These are phyloP conservation scores for Papiliotrema nemorosa DNA, from an alignment of 1,284 basidiomycete species.

Conservation along the genomic window DNA sequence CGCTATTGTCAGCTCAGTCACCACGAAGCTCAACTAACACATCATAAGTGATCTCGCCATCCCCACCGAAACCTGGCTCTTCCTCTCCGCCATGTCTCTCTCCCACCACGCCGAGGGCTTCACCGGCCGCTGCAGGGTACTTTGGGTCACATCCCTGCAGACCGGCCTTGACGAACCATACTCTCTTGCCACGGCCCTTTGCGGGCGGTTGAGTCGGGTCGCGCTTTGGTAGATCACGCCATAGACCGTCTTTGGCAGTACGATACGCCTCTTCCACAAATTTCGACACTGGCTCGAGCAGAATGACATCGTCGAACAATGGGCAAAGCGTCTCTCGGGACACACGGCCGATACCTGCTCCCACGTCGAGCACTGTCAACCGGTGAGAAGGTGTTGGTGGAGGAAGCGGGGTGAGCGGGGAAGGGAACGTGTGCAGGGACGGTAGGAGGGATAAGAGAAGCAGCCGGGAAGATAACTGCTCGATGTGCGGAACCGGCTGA, in stretches of 20 bases:
- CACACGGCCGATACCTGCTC: conserved; percentile 82
- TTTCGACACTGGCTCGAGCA: conserved; percentile 76
- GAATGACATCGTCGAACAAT: conserved; percentile 75
- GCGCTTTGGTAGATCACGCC: conserved; percentile 57
- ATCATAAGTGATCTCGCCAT: conserved; percentile 39
- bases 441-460: conserved; percentile 77
- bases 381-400: conserved; percentile 45
- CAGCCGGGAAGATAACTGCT: conserved; percentile 79
- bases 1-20: conserved; percentile 50
- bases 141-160: conserved; percentile 73
- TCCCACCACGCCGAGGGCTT: conserved; percentile 37
- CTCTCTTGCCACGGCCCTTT: conserved; percentile 59
- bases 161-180: conserved; percentile 72
- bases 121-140: conserved; percentile 47
- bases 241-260: conserved; percentile 53
- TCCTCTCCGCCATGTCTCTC: conserved; percentile 25
- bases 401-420: conserved; percentile 54
- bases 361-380: conserved; percentile 78
- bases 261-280: conserved; percentile 70
- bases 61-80: conserved; percentile 25
- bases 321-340: conserved; percentile 78
- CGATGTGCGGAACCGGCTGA: conserved; percentile 79
- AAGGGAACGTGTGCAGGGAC: conserved; percentile 68
- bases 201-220: conserved; percentile 38
- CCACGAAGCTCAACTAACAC: conserved; percentile 30